Evolutionary conservation across 148 eudicot species (phyloP).

Genomic region (Chenopodium album): DNA sequence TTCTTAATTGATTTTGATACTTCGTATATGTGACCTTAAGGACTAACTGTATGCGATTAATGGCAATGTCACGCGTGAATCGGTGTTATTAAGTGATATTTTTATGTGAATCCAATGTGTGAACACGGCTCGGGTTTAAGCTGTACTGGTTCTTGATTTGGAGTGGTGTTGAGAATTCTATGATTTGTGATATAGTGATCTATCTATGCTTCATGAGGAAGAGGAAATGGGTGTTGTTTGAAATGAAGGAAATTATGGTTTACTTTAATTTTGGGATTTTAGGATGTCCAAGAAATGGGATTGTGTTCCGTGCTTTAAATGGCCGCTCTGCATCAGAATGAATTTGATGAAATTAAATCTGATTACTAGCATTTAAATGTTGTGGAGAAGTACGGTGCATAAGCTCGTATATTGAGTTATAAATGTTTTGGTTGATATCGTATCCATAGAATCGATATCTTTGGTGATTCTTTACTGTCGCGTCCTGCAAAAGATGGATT

Average conservation of each 20-base stretch:
- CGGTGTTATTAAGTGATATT: not conserved
- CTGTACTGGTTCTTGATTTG: not conserved
- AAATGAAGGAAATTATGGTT: conserved; percentile 1
- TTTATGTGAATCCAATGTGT: not conserved
- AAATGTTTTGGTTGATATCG: not conserved
- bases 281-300: not conserved
- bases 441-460: not conserved
- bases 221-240: not conserved
- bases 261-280: not conserved
- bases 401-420: not conserved
- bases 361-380: not conserved
- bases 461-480: not conserved
- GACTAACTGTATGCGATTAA: too few species aligned
- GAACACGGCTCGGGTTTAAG: not conserved
- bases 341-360: not conserved
- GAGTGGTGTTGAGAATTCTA: not conserved
- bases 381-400: not conserved
- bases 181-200: not conserved
- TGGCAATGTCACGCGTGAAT: too few species aligned
- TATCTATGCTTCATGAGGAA: not conserved
- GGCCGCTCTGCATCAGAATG: not conserved
- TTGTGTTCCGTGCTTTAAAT: not conserved
- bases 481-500: not conserved
- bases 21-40: too few species aligned
- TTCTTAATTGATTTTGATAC: not conserved